Evolutionary conservation across 1,284 basidiomycete species (phyloP).

Genomic region (Pisolithus thermaeus): DNA sequence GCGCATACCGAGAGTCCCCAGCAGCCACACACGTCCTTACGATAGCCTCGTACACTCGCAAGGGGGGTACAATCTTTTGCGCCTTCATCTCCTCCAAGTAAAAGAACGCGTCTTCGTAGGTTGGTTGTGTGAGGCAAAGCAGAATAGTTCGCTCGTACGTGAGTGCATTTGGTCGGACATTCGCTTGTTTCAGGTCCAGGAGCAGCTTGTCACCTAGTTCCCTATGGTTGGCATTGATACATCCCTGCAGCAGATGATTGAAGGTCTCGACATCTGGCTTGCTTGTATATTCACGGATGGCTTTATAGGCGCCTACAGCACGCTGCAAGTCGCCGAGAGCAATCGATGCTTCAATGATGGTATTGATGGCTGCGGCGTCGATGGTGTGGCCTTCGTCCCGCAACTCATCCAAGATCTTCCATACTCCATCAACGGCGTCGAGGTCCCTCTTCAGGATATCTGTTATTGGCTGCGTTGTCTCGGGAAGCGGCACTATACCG

Average conservation of each 20-base stretch:
- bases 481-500: conserved; percentile 38
- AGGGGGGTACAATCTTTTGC: conserved; percentile 48
- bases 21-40: conserved; percentile 51
- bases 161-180: conserved; percentile 46
- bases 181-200: conserved; percentile 52
- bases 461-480: conserved; percentile 50
- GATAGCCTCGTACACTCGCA: conserved; percentile 55
- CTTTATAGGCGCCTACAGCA: conserved; percentile 72
- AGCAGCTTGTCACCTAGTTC: conserved; percentile 59
- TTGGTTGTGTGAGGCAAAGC: conserved; percentile 63
- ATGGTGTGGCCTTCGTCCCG: conserved; percentile 45
- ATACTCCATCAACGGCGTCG: conserved; percentile 60
- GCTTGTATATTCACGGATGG: conserved; percentile 49
- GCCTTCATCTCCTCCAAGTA: conserved; percentile 85
- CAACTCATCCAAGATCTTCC: conserved; percentile 60
- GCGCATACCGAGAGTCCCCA: conserved; percentile 56
- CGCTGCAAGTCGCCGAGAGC: conserved; percentile 67
- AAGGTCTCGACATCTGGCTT: conserved; percentile 61
- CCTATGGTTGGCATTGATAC: conserved; percentile 48
- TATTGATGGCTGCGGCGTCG: conserved; percentile 58
- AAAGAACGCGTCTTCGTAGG: conserved; percentile 83
- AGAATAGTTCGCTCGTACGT: conserved; percentile 66
- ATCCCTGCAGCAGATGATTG: conserved; percentile 65
- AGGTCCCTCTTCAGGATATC: conserved; percentile 41
- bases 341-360: conserved; percentile 60